Base-by-base conservation (phyloP, 1,284 basidiomycete species). In the Trametes sp. region DNA sequence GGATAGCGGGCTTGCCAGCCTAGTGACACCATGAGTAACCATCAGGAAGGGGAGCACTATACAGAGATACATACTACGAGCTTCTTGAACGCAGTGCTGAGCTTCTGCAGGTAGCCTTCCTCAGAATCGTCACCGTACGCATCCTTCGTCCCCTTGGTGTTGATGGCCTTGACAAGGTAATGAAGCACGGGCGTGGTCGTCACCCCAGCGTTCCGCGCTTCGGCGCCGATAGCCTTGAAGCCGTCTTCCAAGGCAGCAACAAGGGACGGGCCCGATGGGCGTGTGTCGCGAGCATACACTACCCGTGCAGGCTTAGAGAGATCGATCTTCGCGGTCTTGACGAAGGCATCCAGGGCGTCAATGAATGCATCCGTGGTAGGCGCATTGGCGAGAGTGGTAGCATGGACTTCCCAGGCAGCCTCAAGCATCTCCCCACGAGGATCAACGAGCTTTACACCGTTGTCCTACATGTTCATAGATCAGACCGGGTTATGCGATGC, bases 391-490 rank as follows among this genome's bases (percentile, higher is more conserved):
- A 99, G 81, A 6, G 78, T 77, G 7, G 98, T 97, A 23, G 97
- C 96, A 74, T 97, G 87, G 0, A 77, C 75, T 77, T 99, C 98
- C 98, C 98, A 99, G 35, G 93, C 86, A 1, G 92, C 82, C 73
- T 97, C 93, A n/a, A 99, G 86, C 98, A 99, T 99, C 77, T 99
- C 98, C n/a, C 98, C 98, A 14, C 88, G 88, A 19, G 98, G 94
- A 79, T 99, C 98, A 48, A 99, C 95, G 54, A 99, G 87, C 78
- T 99, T 99, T 65, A 98, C 95, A 36, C 98, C 98, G 76, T 99
- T 99, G 77, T 99, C 98, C 94, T 98, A 72, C 13, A 33, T 26
- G 24, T 36, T 38, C 48, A 58, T 36, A 28, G 8, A 28, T 52
- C 44, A 57, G 55, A 53, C 14, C 9, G 8, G 19, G 16, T 16